These are phyloP conservation scores for Ligustrum vulgare DNA, from an alignment of 257 asterid genomes.

Conservation along the genomic window DNA sequence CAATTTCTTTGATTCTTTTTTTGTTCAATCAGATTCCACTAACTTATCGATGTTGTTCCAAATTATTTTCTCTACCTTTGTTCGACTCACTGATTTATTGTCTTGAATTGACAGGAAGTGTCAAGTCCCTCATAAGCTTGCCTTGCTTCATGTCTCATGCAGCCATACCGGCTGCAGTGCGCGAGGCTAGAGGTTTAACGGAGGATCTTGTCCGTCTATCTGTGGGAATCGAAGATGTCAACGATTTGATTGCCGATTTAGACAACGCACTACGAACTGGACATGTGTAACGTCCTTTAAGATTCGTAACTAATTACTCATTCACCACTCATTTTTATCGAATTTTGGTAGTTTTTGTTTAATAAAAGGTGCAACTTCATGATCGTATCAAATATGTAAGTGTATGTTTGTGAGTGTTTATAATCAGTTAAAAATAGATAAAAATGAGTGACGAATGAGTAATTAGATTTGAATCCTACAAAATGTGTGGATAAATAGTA, in stretches of 20 bases:
- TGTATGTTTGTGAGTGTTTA: too few relatives aligned
- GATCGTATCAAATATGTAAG: too few relatives aligned
- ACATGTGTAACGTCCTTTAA: constrained; percentile 32
- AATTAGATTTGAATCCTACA: too few relatives aligned
- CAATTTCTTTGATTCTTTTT: not conserved
- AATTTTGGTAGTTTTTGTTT: not conserved
- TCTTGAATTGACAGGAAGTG: constrained; percentile 51
- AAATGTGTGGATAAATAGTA: too few relatives aligned
- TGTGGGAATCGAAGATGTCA: constrained; percentile 76
- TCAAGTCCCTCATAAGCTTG: constrained; percentile 78
- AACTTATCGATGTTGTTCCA: not conserved
- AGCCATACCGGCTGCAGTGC: constrained; percentile 64
- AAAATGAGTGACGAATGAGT: too few relatives aligned
- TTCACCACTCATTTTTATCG: too few relatives aligned
- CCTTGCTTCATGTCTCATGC: constrained; percentile 89
- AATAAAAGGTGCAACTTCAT: not conserved
- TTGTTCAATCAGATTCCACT: not conserved
- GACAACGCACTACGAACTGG: constrained; percentile 69
- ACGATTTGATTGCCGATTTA: constrained; percentile 77
- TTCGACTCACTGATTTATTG: not conserved
- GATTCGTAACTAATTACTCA: not conserved
- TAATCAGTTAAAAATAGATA: too few relatives aligned
- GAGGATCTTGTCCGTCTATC: constrained; percentile 81
- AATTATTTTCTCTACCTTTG: not conserved
- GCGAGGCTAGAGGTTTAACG: constrained; percentile 68